phyloP scores from a whole-genome alignment of 257 asterid species.

The Marsdenia floribunda region DNA sequence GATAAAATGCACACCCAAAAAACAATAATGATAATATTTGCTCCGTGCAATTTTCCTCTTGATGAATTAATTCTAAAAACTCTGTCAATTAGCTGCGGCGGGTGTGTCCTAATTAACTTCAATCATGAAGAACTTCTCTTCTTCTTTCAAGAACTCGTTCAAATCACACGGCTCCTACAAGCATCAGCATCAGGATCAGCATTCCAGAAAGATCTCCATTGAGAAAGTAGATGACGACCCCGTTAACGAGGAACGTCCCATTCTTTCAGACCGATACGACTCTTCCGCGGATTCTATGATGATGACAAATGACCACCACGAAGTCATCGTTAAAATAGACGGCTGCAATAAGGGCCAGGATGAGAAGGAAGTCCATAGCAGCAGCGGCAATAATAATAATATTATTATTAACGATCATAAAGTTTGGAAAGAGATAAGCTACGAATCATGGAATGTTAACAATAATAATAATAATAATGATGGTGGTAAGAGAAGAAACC shows the following conservation, averaged over 20 bases:
- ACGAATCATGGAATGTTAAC: conserved; percentile 41
- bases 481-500: neutral
- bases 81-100: too few species aligned
- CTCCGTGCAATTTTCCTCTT: too few species aligned
- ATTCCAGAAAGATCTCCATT: conserved; percentile 28
- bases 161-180: conserved; percentile 34
- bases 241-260: conserved; percentile 42
- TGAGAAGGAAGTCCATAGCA: neutral
- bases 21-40: too few species aligned
- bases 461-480: too few species aligned
- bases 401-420: neutral
- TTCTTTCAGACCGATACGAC: conserved; percentile 29
- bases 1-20: neutral
- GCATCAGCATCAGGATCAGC: conserved; percentile 10
- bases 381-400: neutral
- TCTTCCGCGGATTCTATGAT: conserved; percentile 4
- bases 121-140: conserved; percentile 46
- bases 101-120: neutral
- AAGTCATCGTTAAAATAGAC: conserved; percentile 59
- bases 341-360: conserved; percentile 13
- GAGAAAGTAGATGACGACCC: conserved; percentile 32
- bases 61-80: too few species aligned
- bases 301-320: conserved; percentile 16
- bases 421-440: conserved; percentile 34
- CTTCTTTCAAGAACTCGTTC: conserved; percentile 49